A percentile compares a stretch with the other conserved stretches of the same genome.
These are phyloP conservation scores for Inga leiocalycina DNA, from an alignment of 306 rosid species.

Conservation along the genomic window DNA sequence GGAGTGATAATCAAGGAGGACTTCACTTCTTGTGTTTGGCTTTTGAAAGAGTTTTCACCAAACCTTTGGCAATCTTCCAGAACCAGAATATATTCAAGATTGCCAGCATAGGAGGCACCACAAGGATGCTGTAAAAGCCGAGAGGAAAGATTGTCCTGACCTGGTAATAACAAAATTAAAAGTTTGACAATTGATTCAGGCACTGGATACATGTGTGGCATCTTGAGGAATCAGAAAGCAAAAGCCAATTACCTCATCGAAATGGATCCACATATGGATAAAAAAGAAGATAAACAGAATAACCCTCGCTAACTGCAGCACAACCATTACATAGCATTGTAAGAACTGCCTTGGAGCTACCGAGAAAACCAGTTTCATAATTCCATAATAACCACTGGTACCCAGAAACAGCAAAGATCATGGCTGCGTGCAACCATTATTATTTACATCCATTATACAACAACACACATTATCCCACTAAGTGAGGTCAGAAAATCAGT, in stretches of 20 bases:
- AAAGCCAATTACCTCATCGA: slow-evolving; percentile 67
- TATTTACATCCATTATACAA: not conserved
- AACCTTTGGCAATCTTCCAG: slow-evolving; percentile 89
- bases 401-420: too few relatives aligned
- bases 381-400: not conserved
- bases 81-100: slow-evolving; percentile 82
- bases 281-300: slow-evolving; percentile 74
- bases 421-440: not conserved
- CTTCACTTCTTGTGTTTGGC: slow-evolving; percentile 64
- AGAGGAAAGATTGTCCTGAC: slow-evolving; percentile 62
- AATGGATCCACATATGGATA: slow-evolving; percentile 70
- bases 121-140: slow-evolving; percentile 74
- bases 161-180: slow-evolving; percentile 42
- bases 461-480: not conserved
- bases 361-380: slow-evolving; percentile 9
- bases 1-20: not conserved
- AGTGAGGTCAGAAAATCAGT: not conserved
- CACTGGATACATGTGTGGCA: not conserved
- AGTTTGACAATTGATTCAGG: slow-evolving; percentile 15
- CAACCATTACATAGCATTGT: not conserved
- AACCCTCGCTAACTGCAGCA: slow-evolving; percentile 80
- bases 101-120: slow-evolving; percentile 61
- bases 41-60: slow-evolving; percentile 73
- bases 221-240: slow-evolving; percentile 18
- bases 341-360: slow-evolving; percentile 9